Evolutionary conservation across 305 asterid genomes (phyloP).

Genomic region (Fraxinus xanthoxyloides): DNA sequence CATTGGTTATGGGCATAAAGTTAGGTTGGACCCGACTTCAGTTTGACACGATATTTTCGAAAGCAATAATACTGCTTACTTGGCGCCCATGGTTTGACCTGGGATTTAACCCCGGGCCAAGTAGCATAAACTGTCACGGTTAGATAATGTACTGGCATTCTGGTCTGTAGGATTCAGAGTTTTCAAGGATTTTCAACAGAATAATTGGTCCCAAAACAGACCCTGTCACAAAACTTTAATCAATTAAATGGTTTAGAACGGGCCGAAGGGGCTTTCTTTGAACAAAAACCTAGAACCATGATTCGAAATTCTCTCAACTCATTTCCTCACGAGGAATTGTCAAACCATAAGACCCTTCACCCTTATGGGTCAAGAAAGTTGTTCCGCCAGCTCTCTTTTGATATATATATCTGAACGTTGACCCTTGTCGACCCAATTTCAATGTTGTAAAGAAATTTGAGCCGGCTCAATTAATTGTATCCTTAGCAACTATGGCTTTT

Average conservation of each 20-base stretch:
- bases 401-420: too few species aligned
- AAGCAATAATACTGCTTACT: too few species aligned
- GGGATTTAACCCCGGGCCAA: too few species aligned
- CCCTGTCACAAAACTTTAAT: too few species aligned
- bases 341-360: background rate
- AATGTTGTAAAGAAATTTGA: background rate
- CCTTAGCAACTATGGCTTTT: background rate
- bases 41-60: background rate
- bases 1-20: background rate
- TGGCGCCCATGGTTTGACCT: too few species aligned
- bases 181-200: too few species aligned
- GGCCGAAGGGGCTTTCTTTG: too few species aligned
- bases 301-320: background rate
- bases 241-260: too few species aligned
- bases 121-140: background rate
- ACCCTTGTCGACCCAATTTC: too few species aligned
- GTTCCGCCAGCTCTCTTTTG: background rate
- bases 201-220: too few species aligned
- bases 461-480: too few species aligned
- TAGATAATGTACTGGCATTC: background rate
- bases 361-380: background rate
- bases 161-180: background rate
- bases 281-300: too few species aligned
- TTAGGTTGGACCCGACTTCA: background rate
- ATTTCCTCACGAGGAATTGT: background rate